Evolutionary conservation across 352 stramenopile genomes (phyloP), one percentile per base, ranked within the genome.

Genomic region (Globisporangium acanthophoron): DNA sequence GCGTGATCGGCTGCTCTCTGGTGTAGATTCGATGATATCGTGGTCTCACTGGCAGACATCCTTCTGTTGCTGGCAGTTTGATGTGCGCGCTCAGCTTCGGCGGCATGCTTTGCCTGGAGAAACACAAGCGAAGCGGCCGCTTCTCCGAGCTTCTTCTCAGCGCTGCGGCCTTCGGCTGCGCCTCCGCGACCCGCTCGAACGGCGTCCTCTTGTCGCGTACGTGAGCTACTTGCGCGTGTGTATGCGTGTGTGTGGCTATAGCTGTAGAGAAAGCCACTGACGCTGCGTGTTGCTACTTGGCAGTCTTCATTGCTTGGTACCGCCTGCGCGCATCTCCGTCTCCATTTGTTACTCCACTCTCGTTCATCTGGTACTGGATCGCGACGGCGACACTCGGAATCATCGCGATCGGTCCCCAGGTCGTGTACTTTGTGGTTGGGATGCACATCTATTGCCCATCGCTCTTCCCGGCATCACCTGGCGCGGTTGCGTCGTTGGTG

Each of bases 71-170:
- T 13, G 3, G 11, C 60, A 87, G 85, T 58, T 65, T 92, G 49
- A 90, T 92, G 71, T 91, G 78, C 64, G 55, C 87, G 18, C 57
- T 90, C 54, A 94, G 80, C 71, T 94, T 94, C 58, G 69, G 67
- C 29, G 85, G 85, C 21, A 81, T 94, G 71, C 88, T 78, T 52
- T 80, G 67, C 51, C 53, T 94, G 27, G 80, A 89, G 41, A 47
- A 43, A 4, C 51, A 74, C 48, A 62, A 61, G 21, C 46, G 58
- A 35, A 52, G 64, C 56, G 15, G 57, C n/a, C 18, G 62, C 49
- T 50, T 73, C 21, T 44, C 68, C 0, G 57, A 83, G 39, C 63
- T 88, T 3, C 40, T 84, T 20, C 46, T 70, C 27, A 65, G 64
- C n/a, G 70, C 80, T 9, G 11, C 79, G 24, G 41, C 85, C 3